Conservation (phyloP, 2,329 filamentous ascomycete genomes). For the Penicillium rolfsii region DNA sequence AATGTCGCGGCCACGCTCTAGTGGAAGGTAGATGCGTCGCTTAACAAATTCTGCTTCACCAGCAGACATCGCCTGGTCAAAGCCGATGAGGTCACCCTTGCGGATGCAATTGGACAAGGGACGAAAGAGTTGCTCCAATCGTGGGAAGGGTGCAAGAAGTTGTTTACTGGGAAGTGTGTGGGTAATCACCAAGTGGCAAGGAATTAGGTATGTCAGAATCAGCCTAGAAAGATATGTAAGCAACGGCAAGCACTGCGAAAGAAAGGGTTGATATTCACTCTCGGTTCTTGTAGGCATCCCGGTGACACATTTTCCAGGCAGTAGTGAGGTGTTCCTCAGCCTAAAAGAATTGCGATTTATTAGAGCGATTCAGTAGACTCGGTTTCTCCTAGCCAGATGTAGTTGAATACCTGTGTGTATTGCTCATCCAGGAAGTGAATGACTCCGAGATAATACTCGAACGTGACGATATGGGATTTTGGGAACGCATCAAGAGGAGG, state of each 20-base stretch:
- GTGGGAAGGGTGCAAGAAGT: slow-evolving; percentile 75
- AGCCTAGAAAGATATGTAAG: slow-evolving; percentile 56
- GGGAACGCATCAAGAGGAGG: slow-evolving; percentile 79
- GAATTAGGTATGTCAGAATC: slow-evolving; percentile 93
- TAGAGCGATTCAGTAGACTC: neutral
- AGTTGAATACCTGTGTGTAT: slow-evolving; percentile 67
- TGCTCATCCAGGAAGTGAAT: slow-evolving; percentile 94
- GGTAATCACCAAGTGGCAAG: slow-evolving; percentile 85
- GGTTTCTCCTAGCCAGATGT: neutral
- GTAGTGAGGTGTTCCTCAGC: slow-evolving; percentile 78
- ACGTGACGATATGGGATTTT: slow-evolving; percentile 88
- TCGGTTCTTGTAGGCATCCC: slow-evolving; percentile 71
- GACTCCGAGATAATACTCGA: slow-evolving; percentile 94
- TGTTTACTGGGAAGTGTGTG: slow-evolving; percentile 76
- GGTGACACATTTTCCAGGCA: slow-evolving; percentile 82
- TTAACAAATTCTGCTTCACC: slow-evolving; percentile 93
- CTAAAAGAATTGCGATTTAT: slow-evolving; percentile 43
- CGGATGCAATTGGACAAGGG: slow-evolving; percentile 80
- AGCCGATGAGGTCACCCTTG: slow-evolving; percentile 77
- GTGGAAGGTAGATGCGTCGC: slow-evolving; percentile 87
- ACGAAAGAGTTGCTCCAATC: slow-evolving; percentile 74
- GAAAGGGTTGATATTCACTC: slow-evolving; percentile 61
- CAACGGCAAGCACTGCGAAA: slow-evolving; percentile 26
- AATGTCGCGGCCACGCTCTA: slow-evolving; percentile 90
- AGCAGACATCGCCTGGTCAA: slow-evolving; percentile 77